Evolutionary conservation across 2,329 filamentous ascomycete species (phyloP).

Genomic region (Botrytis squamosa): DNA sequence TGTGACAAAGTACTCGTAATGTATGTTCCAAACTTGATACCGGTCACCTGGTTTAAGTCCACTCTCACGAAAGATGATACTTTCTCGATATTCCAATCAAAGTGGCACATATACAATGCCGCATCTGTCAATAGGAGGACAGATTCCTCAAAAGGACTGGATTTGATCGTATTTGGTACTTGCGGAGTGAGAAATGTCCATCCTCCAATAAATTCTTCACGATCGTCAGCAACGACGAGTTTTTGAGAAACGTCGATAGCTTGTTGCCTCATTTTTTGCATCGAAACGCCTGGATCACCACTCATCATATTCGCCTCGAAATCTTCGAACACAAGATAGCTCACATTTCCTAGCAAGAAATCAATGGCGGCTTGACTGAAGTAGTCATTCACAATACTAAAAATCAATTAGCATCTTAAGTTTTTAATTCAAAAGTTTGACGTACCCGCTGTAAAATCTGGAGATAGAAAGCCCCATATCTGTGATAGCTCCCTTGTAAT

Average conservation of each 20-base stretch:
- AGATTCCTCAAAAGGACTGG: conserved; percentile 79
- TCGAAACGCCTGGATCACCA: conserved; percentile 84
- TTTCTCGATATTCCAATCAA: conserved; percentile 95
- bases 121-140: conserved; percentile 83
- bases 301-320: conserved; percentile 94
- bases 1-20: conserved; percentile 84
- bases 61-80: conserved; percentile 89
- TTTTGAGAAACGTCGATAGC: conserved; percentile 87
- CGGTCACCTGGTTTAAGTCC: conserved; percentile 68
- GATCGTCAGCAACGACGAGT: conserved; percentile 79
- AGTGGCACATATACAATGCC: conserved; percentile 83
- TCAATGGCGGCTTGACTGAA: conserved; percentile 95
- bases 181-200: conserved; percentile 85
- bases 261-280: conserved; percentile 78
- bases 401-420: conserved; percentile 17
- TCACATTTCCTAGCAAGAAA: conserved; percentile 87
- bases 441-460: conserved; percentile 66
- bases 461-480: conserved; percentile 88
- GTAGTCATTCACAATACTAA: conserved; percentile 94
- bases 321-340: conserved; percentile 82
- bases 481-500: conserved; percentile 87
- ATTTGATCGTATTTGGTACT: conserved; percentile 64
- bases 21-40: conserved; percentile 79
- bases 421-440: conserved; percentile 5
- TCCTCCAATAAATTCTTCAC: conserved; percentile 81